phyloP scores from a whole-genome alignment of 108 stramenopile genomes.

The Schizochytrium sp. region DNA sequence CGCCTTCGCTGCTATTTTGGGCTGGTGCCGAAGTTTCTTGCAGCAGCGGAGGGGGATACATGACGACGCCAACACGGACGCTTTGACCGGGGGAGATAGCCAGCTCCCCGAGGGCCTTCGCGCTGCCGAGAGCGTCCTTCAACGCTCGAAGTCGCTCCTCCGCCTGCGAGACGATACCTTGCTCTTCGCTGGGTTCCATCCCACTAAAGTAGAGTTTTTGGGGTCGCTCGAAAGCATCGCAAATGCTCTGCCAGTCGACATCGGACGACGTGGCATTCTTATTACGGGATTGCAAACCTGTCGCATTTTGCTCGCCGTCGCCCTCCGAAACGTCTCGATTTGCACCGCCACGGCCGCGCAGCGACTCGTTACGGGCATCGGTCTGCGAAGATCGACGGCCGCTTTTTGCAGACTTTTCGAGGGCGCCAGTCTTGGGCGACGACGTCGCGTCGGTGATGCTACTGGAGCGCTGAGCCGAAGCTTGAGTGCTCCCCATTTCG shows the following conservation, averaged over 20 bases:
- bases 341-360: too few species aligned
- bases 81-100: background rate
- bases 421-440: too few species aligned
- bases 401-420: too few species aligned
- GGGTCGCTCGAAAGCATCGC: background rate
- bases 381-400: too few species aligned
- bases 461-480: too few species aligned
- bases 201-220: background rate
- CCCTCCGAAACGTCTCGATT: too few species aligned
- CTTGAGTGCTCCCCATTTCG: too few species aligned
- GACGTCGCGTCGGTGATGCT: too few species aligned
- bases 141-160: background rate
- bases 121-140: background rate
- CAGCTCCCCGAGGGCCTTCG: background rate
- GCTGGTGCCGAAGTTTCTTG: too few species aligned
- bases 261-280: background rate
- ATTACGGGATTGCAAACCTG: background rate
- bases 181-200: background rate
- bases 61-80: background rate
- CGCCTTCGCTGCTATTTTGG: too few species aligned
- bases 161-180: background rate
- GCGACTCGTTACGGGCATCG: too few species aligned
- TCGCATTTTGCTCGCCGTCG: background rate
- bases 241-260: background rate
- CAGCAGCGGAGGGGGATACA: background rate